phyloP scores from a whole-genome alignment of 176 grass and related monocot species.

The Aegilops longissima region DNA sequence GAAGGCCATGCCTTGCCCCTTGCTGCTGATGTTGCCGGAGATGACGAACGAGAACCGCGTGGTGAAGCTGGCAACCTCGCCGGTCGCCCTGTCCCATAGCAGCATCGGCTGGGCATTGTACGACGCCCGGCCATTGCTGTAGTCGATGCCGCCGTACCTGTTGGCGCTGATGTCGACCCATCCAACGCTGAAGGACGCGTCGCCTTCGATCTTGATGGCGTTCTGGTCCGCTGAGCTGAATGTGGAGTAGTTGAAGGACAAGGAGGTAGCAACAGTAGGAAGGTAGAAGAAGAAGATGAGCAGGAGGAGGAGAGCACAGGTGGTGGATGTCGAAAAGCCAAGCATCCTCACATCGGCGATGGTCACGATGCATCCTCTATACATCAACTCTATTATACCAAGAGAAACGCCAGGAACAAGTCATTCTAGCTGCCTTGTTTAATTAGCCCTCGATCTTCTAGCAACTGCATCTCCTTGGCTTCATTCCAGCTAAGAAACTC shows the following conservation, averaged over 20 bases:
- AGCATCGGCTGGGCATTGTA: not conserved
- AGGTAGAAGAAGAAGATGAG: not conserved
- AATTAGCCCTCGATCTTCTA: too few species aligned
- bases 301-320: not conserved
- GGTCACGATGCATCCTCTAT: too few species aligned
- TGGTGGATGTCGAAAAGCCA: not conserved
- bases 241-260: slow-evolving; percentile 1
- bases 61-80: slow-evolving; percentile 17
- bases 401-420: too few species aligned
- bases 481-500: too few species aligned
- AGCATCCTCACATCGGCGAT: too few species aligned
- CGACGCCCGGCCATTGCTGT: not conserved
- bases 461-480: too few species aligned
- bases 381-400: too few species aligned
- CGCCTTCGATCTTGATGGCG: not conserved
- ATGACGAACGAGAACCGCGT: slow-evolving; percentile 8
- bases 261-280: not conserved
- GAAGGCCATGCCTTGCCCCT: slow-evolving; percentile 22
- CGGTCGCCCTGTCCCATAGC: not conserved
- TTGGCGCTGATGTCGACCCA: not conserved
- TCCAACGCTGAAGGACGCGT: not conserved
- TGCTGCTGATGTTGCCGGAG: not conserved
- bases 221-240: not conserved
- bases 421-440: too few species aligned
- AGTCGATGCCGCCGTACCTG: not conserved